Percentiles rank a stretch among this genome's conserved stretches.
Conservation (phyloP, 192 early-diverging fungal genomes). For the Coemansia sp. region DNA sequence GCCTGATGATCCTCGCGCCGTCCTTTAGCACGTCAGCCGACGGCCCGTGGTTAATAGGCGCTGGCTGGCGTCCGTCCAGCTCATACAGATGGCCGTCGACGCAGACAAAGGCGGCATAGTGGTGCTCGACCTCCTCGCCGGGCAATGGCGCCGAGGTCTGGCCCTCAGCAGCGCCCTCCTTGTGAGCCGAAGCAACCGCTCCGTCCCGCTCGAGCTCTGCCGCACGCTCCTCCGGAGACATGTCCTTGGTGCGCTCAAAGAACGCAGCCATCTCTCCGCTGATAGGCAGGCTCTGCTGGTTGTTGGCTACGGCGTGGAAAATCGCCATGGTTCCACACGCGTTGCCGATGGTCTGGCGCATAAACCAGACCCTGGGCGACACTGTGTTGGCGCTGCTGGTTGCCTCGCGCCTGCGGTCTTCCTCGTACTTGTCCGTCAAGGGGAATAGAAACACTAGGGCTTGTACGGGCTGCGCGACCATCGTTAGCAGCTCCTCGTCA, state of each 20-base stretch:
- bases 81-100: constrained; percentile 83
- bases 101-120: constrained; percentile 87
- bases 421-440: constrained; percentile 64
- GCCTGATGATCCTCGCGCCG: constrained; percentile 19
- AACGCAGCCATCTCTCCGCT: constrained; percentile 62
- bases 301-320: constrained; percentile 86
- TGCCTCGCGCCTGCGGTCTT: constrained; percentile 59
- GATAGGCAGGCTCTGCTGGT: constrained; percentile 57
- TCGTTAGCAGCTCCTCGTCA: constrained; percentile 78
- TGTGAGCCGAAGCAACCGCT: constrained; percentile 62
- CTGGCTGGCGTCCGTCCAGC: constrained; percentile 81
- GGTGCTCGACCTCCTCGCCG: constrained; percentile 80
- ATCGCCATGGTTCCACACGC: constrained; percentile 96
- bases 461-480: constrained; percentile 81
- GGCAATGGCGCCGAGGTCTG: constrained; percentile 72
- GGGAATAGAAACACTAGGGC: constrained; percentile 93
- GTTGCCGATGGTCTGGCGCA: constrained; percentile 87
- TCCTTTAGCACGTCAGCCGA: constrained; percentile 61
- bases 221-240: constrained; percentile 77
- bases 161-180: constrained; percentile 58
- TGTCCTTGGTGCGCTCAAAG: constrained; percentile 61
- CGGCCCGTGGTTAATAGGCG: constrained; percentile 85
- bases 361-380: constrained; percentile 68
- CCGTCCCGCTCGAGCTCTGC: constrained; percentile 67
- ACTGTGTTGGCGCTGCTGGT: constrained; percentile 27